Percentiles rank a stretch among this genome's conserved stretches.
These are phyloP conservation scores for Cystobasidium sp. DNA, from an alignment of 1,284 basidiomycete genomes.

Conservation along the genomic window DNA sequence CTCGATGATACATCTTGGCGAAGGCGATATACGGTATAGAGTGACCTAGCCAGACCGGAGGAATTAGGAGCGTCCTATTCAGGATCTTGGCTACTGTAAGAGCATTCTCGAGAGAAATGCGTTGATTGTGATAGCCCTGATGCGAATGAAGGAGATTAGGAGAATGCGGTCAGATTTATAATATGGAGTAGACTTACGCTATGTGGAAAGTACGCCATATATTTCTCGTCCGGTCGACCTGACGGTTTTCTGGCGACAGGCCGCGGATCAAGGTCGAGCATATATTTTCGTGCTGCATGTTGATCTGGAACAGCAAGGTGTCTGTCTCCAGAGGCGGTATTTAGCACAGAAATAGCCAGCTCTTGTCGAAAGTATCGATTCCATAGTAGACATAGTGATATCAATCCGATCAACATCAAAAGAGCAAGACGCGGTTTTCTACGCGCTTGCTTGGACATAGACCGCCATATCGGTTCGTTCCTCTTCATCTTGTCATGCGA, in stretches of 20 bases:
- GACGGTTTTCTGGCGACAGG: slow-evolving; percentile 3
- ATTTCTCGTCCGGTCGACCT: slow-evolving; percentile 36
- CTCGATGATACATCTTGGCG: slow-evolving; percentile 63
- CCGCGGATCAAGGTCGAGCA: slow-evolving; percentile 18
- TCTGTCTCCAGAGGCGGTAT: no score
- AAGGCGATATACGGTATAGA: slow-evolving; percentile 69
- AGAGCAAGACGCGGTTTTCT: not conserved
- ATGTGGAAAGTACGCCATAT: slow-evolving; percentile 49
- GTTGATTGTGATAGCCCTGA: slow-evolving; percentile 81
- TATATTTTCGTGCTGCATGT: not conserved
- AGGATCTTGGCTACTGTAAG: slow-evolving; percentile 69
- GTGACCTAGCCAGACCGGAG: slow-evolving; percentile 70
- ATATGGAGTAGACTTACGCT: slow-evolving; percentile 7
- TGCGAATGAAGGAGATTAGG: no score
- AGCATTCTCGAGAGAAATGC: slow-evolving; percentile 79
- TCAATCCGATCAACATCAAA: not conserved
- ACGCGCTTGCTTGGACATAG: not conserved
- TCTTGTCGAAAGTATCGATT: not conserved
- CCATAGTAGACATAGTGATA: not conserved
- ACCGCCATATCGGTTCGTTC: not conserved
- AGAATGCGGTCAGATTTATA: no score
- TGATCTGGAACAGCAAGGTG: not conserved
- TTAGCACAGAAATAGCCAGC: no score
- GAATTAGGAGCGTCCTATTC: slow-evolving; percentile 74
- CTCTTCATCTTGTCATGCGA: not conserved